Evolutionary conservation across 495 filamentous ascomycete species (phyloP).

Genomic region (Podospora pseudocomata): DNA sequence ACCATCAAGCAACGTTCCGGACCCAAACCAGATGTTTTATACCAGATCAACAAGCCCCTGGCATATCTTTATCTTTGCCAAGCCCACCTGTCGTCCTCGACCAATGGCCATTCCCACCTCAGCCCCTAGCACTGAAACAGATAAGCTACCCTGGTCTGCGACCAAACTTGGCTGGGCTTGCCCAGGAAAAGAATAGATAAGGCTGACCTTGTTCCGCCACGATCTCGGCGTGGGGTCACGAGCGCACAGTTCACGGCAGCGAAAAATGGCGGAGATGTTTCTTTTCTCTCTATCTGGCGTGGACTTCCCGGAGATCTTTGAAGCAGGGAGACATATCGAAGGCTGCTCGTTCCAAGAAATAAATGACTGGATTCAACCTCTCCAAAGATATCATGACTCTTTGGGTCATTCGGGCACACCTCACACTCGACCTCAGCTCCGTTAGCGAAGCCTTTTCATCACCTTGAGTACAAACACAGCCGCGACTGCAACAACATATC

Average conservation of each 20-base stretch:
- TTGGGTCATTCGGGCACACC: neutral
- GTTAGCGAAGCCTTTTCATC: neutral
- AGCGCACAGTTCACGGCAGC: neutral
- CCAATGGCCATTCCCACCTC: neutral
- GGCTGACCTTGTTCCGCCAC: neutral
- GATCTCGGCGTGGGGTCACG: conserved; percentile 2
- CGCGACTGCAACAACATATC: neutral
- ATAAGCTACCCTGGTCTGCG: neutral
- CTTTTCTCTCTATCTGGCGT: neutral
- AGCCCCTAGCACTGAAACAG: neutral
- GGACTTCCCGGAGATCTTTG: neutral
- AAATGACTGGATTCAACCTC: neutral
- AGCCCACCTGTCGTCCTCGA: neutral
- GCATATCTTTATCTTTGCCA: conserved; percentile 8
- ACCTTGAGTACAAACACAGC: neutral
- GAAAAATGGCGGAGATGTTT: neutral
- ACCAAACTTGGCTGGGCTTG: neutral
- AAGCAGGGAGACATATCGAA: neutral
- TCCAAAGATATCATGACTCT: neutral
- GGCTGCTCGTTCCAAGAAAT: neutral
- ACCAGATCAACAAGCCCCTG: neutral
- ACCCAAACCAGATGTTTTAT: neutral
- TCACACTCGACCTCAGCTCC: neutral
- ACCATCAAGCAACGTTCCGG: neutral
- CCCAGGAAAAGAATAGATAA: neutral